Percentiles rank a stretch among this genome's conserved stretches.
Conservation (phyloP, 495 filamentous ascomycete species). For the Talaromyces ruber region DNA sequence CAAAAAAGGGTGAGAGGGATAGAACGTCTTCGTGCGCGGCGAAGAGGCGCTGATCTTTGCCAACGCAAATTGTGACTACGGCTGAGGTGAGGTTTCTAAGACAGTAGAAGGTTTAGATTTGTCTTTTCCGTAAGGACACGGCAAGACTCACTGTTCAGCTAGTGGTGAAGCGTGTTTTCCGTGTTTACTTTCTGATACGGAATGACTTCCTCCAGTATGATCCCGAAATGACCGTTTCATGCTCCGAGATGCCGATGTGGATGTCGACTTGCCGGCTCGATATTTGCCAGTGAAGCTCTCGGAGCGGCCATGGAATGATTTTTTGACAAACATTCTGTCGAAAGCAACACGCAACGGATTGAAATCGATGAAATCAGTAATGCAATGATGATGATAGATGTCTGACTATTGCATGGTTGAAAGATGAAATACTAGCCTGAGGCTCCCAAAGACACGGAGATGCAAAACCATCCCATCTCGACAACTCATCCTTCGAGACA, state of each 20-base stretch:
- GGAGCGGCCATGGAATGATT: conserved; percentile 19
- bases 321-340: conserved; percentile 23
- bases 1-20: conserved; percentile 68
- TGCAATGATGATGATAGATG: background rate
- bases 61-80: conserved; percentile 73
- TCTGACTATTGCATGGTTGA: background rate
- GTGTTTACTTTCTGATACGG: conserved; percentile 9
- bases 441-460: background rate
- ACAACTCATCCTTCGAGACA: background rate
- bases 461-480: background rate
- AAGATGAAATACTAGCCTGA: background rate
- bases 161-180: conserved; percentile 25
- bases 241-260: conserved; percentile 12
- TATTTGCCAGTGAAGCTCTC: conserved; percentile 38
- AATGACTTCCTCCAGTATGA: conserved; percentile 13
- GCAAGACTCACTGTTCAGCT: conserved; percentile 29
- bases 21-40: conserved; percentile 86
- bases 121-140: background rate
- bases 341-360: background rate
- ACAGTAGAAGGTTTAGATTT: background rate
- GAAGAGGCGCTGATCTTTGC: conserved; percentile 73
- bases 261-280: conserved; percentile 32
- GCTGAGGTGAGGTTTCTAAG: conserved; percentile 42
- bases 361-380: background rate
- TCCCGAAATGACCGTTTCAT: conserved; percentile 21